phyloP scores from a whole-genome alignment of 202 grass and related monocot species.

The Zizania palustris region DNA sequence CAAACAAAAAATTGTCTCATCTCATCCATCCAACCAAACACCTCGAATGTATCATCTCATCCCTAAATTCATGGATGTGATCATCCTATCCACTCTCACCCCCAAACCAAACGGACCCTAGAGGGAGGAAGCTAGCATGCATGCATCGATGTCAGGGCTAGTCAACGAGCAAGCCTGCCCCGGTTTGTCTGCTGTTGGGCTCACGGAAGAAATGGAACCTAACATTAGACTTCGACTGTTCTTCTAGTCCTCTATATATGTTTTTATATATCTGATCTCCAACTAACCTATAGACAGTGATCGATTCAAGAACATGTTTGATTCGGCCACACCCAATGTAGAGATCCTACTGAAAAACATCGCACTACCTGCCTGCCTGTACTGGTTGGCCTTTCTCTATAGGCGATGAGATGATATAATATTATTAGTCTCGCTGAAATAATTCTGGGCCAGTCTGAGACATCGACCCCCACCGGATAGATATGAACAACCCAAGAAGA shows the following conservation, averaged over 20 bases:
- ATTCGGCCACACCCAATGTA: conserved; percentile 24
- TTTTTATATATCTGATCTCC: not conserved
- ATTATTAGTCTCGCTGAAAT: conserved; percentile 36
- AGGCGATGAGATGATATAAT: not conserved
- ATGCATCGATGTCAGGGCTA: not conserved
- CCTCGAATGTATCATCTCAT: too few relatives aligned
- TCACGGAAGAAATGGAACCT: not conserved
- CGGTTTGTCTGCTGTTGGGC: not conserved
- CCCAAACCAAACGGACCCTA: too few relatives aligned
- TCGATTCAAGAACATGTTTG: not conserved
- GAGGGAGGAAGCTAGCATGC: conserved; percentile 35
- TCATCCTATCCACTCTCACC: too few relatives aligned
- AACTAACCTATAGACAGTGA: not conserved
- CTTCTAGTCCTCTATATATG: not conserved
- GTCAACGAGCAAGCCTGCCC: conserved; percentile 24
- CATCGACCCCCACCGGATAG: conserved; percentile 28
- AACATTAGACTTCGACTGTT: not conserved
- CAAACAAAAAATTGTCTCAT: too few relatives aligned
- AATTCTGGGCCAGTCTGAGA: conserved; percentile 30
- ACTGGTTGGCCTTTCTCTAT: conserved; percentile 1
- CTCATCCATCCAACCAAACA: too few relatives aligned
- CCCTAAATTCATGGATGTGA: too few relatives aligned
- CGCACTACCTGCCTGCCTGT: not conserved
- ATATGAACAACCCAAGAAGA: not conserved
- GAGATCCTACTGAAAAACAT: conserved; percentile 10